Percentiles rank a stretch among this genome's conserved stretches.
Evolutionary conservation across 768 basidiomycete species (phyloP).

Genomic region (Termitomyces sp.): DNA sequence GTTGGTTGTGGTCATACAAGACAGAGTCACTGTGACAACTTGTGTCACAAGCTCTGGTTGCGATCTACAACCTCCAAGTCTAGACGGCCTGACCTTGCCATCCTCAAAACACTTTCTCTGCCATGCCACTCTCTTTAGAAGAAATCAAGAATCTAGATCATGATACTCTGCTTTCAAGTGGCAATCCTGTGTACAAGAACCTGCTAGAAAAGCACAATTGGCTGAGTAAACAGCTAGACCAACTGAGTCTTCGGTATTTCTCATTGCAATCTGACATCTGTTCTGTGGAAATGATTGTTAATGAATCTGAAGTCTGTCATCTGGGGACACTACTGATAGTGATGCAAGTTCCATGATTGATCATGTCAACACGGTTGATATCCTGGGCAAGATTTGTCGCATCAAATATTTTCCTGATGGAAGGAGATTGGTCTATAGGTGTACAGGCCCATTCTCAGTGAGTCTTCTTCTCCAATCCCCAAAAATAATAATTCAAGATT

Average conservation of each 20-base stretch:
- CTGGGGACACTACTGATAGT: too few relatives aligned
- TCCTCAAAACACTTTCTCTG: too few relatives aligned
- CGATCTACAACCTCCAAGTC: too few relatives aligned
- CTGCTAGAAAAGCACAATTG: background rate
- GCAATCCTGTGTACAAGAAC: background rate
- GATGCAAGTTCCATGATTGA: too few relatives aligned
- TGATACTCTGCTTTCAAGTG: background rate
- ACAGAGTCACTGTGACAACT: too few relatives aligned
- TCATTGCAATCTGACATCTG: too few relatives aligned
- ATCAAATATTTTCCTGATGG: background rate
- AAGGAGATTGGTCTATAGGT: background rate
- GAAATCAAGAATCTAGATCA: background rate
- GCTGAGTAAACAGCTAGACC: background rate
- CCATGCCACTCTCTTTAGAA: background rate
- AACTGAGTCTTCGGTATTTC: background rate
- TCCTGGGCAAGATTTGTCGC: background rate
- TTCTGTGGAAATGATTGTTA: too few relatives aligned
- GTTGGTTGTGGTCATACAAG: background rate
- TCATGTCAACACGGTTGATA: background rate
- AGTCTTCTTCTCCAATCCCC: too few relatives aligned
- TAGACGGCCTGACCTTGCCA: background rate
- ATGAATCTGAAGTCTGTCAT: too few relatives aligned
- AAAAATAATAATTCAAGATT: too few relatives aligned
- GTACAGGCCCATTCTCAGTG: background rate
- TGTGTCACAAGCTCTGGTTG: too few relatives aligned